phyloP scores from a whole-genome alignment of 2,329 filamentous ascomycete species.

The Xylaria sp. region DNA sequence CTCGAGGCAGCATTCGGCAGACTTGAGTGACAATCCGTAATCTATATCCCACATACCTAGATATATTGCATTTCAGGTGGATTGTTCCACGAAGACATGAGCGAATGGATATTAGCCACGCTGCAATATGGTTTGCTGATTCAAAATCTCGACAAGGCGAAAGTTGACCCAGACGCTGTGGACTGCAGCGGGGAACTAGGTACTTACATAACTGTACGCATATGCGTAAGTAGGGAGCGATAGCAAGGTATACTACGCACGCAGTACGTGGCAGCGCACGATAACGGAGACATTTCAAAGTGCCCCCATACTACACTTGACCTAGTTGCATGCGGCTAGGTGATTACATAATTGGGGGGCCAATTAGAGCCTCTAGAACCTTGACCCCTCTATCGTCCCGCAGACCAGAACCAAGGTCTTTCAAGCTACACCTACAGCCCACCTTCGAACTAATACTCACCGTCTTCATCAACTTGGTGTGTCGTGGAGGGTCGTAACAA shows the following conservation, averaged over 20 bases:
- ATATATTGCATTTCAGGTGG: not conserved
- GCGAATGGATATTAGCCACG: not conserved
- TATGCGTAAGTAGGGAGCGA: no score
- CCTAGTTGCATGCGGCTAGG: conserved; percentile 20
- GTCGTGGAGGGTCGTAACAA: conserved; percentile 8
- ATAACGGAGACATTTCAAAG: not conserved
- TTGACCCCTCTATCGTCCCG: conserved; percentile 16
- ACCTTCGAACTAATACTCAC: not conserved
- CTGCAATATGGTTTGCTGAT: conserved; percentile 3
- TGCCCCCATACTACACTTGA: no score
- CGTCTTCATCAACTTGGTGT: conserved; percentile 14
- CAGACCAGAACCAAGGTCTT: not conserved
- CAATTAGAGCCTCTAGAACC: conserved; percentile 11
- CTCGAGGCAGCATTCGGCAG: not conserved
- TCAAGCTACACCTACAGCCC: not conserved
- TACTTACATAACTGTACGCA: no score
- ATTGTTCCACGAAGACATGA: not conserved
- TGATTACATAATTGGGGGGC: conserved; percentile 11
- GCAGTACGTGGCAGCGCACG: conserved; percentile 14
- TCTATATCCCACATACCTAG: not conserved
- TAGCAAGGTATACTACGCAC: no score
- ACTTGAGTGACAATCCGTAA: not conserved
- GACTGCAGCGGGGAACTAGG: not conserved
- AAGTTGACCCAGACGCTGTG: not conserved
- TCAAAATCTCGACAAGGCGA: not conserved